A percentile compares a stretch with the other conserved stretches of the same genome.
Evolutionary conservation across 805 yeast species (phyloP).

Genomic region (Suhomyces xylopsoci): DNA sequence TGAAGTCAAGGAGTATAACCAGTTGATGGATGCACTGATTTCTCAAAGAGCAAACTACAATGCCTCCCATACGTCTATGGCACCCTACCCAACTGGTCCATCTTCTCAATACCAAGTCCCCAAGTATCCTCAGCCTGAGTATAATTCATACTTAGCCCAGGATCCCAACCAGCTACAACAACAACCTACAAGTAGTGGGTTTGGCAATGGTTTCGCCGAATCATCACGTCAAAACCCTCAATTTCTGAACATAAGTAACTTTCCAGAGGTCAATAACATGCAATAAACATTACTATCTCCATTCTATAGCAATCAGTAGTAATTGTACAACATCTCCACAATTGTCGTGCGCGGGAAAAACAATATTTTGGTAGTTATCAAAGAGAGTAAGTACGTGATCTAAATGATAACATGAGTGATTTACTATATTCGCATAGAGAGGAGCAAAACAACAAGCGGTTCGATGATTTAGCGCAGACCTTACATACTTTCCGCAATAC

Average conservation of each 20-base stretch:
- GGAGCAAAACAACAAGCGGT: slow-evolving; percentile 40
- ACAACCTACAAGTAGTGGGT: slow-evolving; percentile 41
- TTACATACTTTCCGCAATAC: slow-evolving; percentile 41
- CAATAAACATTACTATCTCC: background rate
- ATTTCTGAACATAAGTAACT: slow-evolving; percentile 27
- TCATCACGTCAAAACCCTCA: slow-evolving; percentile 9
- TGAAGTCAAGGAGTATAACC: slow-evolving; percentile 69
- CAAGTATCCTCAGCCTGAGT: background rate
- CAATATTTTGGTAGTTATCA: background rate
- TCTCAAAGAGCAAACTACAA: slow-evolving; percentile 8
- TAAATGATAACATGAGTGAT: slow-evolving; percentile 13
- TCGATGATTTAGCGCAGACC: slow-evolving; percentile 42
- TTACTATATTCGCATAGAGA: slow-evolving; percentile 40
- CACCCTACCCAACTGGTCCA: slow-evolving; percentile 7
- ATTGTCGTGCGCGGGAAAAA: background rate
- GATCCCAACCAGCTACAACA: slow-evolving; percentile 10
- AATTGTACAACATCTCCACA: background rate
- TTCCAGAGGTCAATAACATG: slow-evolving; percentile 26
- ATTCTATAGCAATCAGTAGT: background rate
- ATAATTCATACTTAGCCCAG: background rate
- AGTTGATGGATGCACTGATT: slow-evolving; percentile 50
- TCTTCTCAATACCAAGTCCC: background rate
- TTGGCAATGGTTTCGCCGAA: slow-evolving; percentile 27
- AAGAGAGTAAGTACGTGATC: background rate
- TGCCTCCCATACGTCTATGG: background rate